Conservation (phyloP, 805 yeast genomes). For the Myxozyma kluyveri region DNA sequence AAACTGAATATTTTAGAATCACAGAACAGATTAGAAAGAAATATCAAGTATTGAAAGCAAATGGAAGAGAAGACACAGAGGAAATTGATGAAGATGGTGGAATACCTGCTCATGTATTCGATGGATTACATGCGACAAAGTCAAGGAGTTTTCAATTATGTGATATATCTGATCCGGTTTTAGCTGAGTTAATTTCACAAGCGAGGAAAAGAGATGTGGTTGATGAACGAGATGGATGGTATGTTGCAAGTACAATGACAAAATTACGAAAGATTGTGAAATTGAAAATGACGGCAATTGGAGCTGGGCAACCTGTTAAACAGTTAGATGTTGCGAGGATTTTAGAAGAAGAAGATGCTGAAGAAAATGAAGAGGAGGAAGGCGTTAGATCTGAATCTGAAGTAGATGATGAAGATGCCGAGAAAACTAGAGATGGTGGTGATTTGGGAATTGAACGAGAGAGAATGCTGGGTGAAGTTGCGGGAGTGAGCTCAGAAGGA, state of each 20-base stretch:
- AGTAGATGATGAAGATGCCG: background rate
- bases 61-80: slow-evolving; percentile 35
- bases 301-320: slow-evolving; percentile 9
- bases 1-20: slow-evolving; percentile 79
- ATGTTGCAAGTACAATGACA: slow-evolving; percentile 56
- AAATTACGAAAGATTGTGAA: slow-evolving; percentile 67
- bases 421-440: slow-evolving; percentile 1
- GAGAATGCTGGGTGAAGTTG: slow-evolving; percentile 6
- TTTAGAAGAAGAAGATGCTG: slow-evolving; percentile 23
- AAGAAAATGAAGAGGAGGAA: slow-evolving; percentile 6
- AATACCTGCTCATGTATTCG: slow-evolving; percentile 54
- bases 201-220: slow-evolving; percentile 45
- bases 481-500: slow-evolving; percentile 20
- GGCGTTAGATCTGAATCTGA: background rate
- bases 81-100: slow-evolving; percentile 34
- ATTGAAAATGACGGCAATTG: slow-evolving; percentile 62
- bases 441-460: background rate
- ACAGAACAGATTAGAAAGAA: slow-evolving; percentile 32
- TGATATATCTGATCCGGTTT: slow-evolving; percentile 67
- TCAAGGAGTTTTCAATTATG: slow-evolving; percentile 76
- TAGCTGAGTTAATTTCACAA: slow-evolving; percentile 45
- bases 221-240: slow-evolving; percentile 79
- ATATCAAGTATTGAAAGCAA: slow-evolving; percentile 20
- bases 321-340: slow-evolving; percentile 24
- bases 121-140: slow-evolving; percentile 66